phyloP scores from a whole-genome alignment of 75 land plant genomes.

The Adiantum capillusveneris region DNA sequence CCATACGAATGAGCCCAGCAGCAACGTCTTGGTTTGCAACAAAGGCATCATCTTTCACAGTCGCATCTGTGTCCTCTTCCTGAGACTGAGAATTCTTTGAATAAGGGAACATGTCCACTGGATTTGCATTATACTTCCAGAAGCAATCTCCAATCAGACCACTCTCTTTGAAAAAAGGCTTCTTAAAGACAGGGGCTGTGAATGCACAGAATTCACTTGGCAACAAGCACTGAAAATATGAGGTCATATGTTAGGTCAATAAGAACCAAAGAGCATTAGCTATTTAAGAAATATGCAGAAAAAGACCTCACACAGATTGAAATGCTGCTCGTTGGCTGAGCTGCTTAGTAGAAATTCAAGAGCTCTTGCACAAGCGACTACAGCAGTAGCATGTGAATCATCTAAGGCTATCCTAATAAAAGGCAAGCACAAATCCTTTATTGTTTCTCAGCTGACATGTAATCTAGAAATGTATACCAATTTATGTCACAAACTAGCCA shows the following conservation, averaged over 20 bases:
- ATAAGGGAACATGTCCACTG: slow-evolving; percentile 57
- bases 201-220: slow-evolving; percentile 23
- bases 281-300: neutral
- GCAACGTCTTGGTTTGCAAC: slow-evolving; percentile 88
- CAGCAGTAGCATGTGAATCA: slow-evolving; percentile 79
- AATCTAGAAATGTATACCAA: too few species aligned
- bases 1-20: slow-evolving; percentile 94
- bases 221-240: slow-evolving; percentile 39
- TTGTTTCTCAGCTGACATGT: too few species aligned
- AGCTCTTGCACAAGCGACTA: slow-evolving; percentile 70
- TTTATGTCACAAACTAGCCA: too few species aligned
- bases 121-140: slow-evolving; percentile 90
- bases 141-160: slow-evolving; percentile 88
- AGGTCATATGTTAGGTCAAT: too few species aligned
- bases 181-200: slow-evolving; percentile 89
- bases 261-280: too few species aligned
- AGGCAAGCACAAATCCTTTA: neutral
- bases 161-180: slow-evolving; percentile 44
- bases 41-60: slow-evolving; percentile 72
- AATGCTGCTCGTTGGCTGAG: slow-evolving; percentile 54
- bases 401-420: slow-evolving; percentile 79
- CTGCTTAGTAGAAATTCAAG: slow-evolving; percentile 64
- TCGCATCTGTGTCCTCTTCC: slow-evolving; percentile 44
- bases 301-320: slow-evolving; percentile 57
- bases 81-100: slow-evolving; percentile 21